phyloP scores from a whole-genome alignment of 2,329 filamentous ascomycete species.

The Cercospora sp. region DNA sequence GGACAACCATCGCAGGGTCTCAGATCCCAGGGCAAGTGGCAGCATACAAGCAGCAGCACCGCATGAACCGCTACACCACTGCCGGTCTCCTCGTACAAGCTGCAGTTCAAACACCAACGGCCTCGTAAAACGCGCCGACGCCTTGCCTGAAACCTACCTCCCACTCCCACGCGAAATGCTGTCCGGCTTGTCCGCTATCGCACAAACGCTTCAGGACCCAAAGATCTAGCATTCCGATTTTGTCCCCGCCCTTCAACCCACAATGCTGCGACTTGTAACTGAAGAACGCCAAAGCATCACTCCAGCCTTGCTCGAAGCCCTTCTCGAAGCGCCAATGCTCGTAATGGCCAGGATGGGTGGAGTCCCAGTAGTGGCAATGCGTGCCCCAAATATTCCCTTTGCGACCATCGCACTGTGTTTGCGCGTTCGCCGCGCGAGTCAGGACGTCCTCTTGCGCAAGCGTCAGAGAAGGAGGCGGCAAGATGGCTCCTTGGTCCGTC shows the following conservation, averaged over 20 bases:
- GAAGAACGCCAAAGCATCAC: constrained; percentile 57
- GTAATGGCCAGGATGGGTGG: constrained; percentile 45
- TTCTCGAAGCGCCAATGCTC: constrained; percentile 56
- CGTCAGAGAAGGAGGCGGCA: constrained; percentile 42
- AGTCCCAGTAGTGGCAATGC: constrained; percentile 55
- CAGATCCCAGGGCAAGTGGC: not conserved
- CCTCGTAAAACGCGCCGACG: constrained; percentile 45
- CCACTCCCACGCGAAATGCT: constrained; percentile 51
- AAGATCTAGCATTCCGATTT: constrained; percentile 58
- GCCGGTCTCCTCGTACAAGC: not conserved
- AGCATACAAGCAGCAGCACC: not conserved
- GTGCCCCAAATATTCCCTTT: constrained; percentile 42
- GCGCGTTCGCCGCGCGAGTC: constrained; percentile 43
- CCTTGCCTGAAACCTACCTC: constrained; percentile 53
- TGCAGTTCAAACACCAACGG: constrained; percentile 32
- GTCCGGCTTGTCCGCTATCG: constrained; percentile 52
- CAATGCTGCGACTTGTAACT: constrained; percentile 41
- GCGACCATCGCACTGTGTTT: constrained; percentile 41
- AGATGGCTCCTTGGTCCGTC: constrained; percentile 48
- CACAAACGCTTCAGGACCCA: constrained; percentile 58
- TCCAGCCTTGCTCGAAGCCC: constrained; percentile 59
- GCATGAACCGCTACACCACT: not conserved
- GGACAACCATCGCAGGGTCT: constrained; percentile 1
- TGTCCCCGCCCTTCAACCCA: constrained; percentile 48
- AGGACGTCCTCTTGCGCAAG: constrained; percentile 43